phyloP scores from a whole-genome alignment of 257 asterid genomes.

The Ilex asprella region DNA sequence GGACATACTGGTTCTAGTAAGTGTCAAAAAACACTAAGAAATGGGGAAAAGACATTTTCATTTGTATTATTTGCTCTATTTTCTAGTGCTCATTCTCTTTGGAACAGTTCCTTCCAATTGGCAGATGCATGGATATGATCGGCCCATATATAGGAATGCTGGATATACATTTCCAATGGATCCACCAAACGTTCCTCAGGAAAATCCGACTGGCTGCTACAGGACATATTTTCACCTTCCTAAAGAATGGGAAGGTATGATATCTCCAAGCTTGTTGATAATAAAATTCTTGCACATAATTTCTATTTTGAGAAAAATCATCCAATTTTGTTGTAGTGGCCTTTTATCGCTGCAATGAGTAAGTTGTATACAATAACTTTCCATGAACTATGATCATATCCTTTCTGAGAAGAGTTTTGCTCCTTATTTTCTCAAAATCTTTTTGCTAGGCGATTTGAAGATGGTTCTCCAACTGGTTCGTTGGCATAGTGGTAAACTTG shows the following conservation, averaged over 20 bases:
- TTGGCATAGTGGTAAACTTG: no score
- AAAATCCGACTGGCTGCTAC: slow-evolving; percentile 97
- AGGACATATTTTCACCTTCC: slow-evolving; percentile 76
- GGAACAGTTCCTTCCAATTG: slow-evolving; percentile 94
- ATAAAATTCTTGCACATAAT: background rate
- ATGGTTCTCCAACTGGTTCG: no score
- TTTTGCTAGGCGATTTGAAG: no score
- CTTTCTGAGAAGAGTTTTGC: no score
- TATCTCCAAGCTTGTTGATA: slow-evolving; percentile 3
- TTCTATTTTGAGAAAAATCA: no score
- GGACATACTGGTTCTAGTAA: no score
- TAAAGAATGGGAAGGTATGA: slow-evolving; percentile 89
- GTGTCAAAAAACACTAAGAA: no score
- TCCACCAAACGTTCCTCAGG: slow-evolving; percentile 94
- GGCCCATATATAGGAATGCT: slow-evolving; percentile 79
- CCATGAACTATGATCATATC: no score
- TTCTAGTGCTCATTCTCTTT: slow-evolving; percentile 15
- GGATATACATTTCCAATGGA: slow-evolving; percentile 78
- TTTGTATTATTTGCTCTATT: slow-evolving; percentile 2
- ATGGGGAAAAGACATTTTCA: background rate
- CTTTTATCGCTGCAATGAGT: no score
- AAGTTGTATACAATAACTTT: no score
- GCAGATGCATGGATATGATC: slow-evolving; percentile 98
- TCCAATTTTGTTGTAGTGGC: no score
- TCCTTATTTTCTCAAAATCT: no score